These are phyloP conservation scores for Colletotrichum tropicale DNA, from an alignment of 2,329 filamentous ascomycete species.

Conservation along the genomic window DNA sequence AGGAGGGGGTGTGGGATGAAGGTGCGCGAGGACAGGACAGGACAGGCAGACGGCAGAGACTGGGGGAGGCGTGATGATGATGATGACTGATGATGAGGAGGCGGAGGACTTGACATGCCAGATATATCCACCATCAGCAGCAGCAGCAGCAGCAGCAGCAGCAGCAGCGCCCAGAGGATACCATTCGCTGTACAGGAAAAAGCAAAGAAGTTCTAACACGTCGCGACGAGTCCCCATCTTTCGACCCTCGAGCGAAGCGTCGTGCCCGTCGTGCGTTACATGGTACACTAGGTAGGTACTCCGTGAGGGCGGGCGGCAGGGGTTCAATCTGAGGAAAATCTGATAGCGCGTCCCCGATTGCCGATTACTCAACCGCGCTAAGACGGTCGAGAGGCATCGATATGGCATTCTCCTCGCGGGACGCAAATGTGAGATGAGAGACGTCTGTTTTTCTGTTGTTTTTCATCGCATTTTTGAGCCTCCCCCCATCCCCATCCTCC, in stretches of 20 bases:
- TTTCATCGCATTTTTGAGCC: background rate
- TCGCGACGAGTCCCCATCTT: background rate
- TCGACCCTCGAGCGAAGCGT: background rate
- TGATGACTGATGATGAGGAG: background rate
- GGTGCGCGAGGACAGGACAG: too few relatives aligned
- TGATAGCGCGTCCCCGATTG: conserved; percentile 8
- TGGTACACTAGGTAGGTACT: background rate
- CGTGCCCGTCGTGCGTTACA: background rate
- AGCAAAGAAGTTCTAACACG: background rate
- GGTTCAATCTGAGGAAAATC: conserved; percentile 3
- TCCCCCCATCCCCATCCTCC: background rate
- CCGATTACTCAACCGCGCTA: conserved; percentile 13
- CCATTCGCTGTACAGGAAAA: background rate
- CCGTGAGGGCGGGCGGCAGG: background rate
- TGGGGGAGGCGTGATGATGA: background rate
- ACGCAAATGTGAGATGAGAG: background rate
- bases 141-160: background rate
- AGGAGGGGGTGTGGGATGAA: background rate
- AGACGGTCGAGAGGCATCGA: background rate
- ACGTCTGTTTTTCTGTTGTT: background rate
- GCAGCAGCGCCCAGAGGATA: background rate
- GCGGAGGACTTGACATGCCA: background rate
- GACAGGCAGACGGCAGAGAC: background rate
- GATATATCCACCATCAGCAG: background rate
- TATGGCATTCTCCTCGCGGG: background rate